Conservation (phyloP, 805 yeast genomes). For the Lachancea fermentati region DNA sequence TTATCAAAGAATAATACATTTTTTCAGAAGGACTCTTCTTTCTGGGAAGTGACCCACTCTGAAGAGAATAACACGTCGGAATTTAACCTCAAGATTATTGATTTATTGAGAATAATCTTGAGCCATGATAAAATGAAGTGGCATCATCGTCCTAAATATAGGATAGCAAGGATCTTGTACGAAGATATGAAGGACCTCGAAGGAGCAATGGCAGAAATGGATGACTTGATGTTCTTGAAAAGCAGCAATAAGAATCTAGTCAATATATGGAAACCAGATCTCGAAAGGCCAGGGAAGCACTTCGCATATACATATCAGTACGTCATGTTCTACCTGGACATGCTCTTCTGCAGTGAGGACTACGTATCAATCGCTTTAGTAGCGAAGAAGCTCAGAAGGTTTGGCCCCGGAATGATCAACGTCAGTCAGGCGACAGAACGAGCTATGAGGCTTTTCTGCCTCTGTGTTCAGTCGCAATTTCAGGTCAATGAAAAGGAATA, state of each 20-base stretch:
- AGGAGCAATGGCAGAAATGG: conserved; percentile 61
- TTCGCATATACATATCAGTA: conserved; percentile 73
- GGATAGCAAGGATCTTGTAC: conserved; percentile 57
- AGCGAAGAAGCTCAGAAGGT: conserved; percentile 69
- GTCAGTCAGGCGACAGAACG: conserved; percentile 26
- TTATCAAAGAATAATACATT: conserved; percentile 36
- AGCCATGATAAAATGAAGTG: conserved; percentile 73
- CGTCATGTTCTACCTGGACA: conserved; percentile 52
- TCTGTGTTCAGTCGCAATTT: conserved; percentile 16
- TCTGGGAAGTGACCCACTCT: conserved; percentile 21
- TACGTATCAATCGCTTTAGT: conserved; percentile 53
- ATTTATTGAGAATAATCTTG: conserved; percentile 43
- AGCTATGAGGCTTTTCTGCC: conserved; percentile 21
- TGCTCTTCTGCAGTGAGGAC: conserved; percentile 51
- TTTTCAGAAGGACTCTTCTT: conserved; percentile 18
- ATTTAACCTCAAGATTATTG: conserved; percentile 39
- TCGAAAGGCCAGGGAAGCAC: conserved; percentile 90
- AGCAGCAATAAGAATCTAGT: conserved; percentile 66
- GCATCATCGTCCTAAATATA: conserved; percentile 82
- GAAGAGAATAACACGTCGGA: conserved; percentile 17
- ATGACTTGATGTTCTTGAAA: conserved; percentile 56
- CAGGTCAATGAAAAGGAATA: conserved; percentile 25
- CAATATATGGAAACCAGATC: conserved; percentile 89
- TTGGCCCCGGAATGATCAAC: conserved; percentile 67
- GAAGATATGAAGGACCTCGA: conserved; percentile 48